phyloP scores from a whole-genome alignment of 148 eudicot species.

The Polygonum aviculare region DNA sequence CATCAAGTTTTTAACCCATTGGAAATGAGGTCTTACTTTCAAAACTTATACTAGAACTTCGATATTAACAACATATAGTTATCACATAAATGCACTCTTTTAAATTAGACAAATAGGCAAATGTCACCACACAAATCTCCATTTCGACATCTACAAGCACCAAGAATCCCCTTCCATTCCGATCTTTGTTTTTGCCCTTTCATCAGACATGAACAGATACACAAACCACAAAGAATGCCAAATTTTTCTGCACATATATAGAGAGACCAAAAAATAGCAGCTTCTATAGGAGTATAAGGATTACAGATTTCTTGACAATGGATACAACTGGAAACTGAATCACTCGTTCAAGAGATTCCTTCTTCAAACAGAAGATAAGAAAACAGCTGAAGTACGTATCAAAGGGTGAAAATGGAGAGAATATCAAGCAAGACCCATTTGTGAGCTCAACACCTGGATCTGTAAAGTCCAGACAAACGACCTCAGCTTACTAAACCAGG shows the following conservation, averaged over 20 bases:
- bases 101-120: background rate
- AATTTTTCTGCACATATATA: background rate
- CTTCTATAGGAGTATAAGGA: background rate
- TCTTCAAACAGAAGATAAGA: no score
- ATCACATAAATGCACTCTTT: background rate
- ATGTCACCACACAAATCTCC: background rate
- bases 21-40: no score
- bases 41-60: no score
- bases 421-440: slow-evolving; percentile 23
- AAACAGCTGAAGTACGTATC: no score
- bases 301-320: background rate
- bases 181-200: background rate
- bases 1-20: no score
- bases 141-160: background rate
- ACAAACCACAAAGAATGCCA: background rate
- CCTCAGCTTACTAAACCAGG: background rate
- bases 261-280: background rate
- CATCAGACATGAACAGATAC: background rate
- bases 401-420: background rate
- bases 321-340: background rate
- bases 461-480: slow-evolving; percentile 16
- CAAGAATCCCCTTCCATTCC: background rate
- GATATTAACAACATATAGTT: no score
- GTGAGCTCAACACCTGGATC: slow-evolving; percentile 57
- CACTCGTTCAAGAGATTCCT: no score